phyloP scores from a whole-genome alignment of 768 basidiomycete species.

The Boletus huronensis region DNA sequence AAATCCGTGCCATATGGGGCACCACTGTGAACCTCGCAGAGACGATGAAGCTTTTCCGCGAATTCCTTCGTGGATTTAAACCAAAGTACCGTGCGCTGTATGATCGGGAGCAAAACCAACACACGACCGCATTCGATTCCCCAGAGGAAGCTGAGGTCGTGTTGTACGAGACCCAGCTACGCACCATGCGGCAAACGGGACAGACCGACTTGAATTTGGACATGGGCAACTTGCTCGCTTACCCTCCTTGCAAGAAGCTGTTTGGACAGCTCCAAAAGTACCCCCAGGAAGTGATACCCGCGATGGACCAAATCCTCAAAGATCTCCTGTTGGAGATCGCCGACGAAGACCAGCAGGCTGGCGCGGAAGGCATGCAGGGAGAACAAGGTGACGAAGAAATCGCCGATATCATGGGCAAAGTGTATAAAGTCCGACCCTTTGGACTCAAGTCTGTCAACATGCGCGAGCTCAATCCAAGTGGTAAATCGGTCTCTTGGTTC shows the following conservation, averaged over 20 bases:
- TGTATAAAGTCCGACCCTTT: slow-evolving; percentile 94
- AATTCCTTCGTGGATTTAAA: slow-evolving; percentile 91
- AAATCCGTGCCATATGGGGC: slow-evolving; percentile 94
- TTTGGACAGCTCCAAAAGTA: slow-evolving; percentile 84
- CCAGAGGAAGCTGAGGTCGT: slow-evolving; percentile 66
- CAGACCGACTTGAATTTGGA: slow-evolving; percentile 93
- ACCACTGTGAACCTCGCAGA: slow-evolving; percentile 91
- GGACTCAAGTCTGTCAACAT: slow-evolving; percentile 84
- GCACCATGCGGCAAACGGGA: slow-evolving; percentile 86
- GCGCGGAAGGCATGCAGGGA: slow-evolving; percentile 72
- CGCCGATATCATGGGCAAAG: slow-evolving; percentile 78
- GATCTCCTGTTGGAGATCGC: slow-evolving; percentile 88
- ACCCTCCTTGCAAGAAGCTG: slow-evolving; percentile 79
- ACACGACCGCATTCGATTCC: slow-evolving; percentile 46
- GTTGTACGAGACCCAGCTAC: slow-evolving; percentile 77
- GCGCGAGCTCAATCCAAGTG: slow-evolving; percentile 91
- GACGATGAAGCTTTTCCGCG: slow-evolving; percentile 86
- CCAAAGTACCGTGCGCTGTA: slow-evolving; percentile 77
- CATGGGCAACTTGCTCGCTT: slow-evolving; percentile 79
- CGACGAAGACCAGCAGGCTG: slow-evolving; percentile 71
- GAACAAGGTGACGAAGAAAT: slow-evolving; percentile 79
- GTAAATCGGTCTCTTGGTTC: slow-evolving; percentile 38
- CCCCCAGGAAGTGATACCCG: slow-evolving; percentile 95
- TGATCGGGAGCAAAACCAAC: slow-evolving; percentile 60
- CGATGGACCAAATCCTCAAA: slow-evolving; percentile 95